Conservation (phyloP, 805 yeast species). For the Candida coquimbonensis region DNA sequence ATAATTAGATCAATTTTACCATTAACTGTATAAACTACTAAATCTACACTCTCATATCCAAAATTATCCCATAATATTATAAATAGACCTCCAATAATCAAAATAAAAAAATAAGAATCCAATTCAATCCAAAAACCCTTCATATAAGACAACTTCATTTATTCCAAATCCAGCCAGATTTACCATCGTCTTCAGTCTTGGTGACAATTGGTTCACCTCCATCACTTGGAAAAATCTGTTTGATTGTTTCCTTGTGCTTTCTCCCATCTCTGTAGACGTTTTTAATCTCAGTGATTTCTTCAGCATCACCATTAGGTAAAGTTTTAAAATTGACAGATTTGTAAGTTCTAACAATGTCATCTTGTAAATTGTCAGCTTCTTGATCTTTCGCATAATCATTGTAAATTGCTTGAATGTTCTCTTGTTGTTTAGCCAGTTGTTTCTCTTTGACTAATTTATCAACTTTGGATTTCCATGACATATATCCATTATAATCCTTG, state of each 20-base stretch:
- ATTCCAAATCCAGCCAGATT: conserved; percentile 20
- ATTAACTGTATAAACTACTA: no score
- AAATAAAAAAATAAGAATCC: not conserved
- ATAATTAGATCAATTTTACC: no score
- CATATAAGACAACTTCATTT: no score
- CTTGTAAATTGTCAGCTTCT: conserved; percentile 8
- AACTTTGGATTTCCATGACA: conserved; percentile 64
- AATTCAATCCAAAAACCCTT: not conserved
- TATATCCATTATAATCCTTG: conserved; percentile 52
- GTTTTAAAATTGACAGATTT: conserved; percentile 30
- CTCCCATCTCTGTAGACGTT: conserved; percentile 38
- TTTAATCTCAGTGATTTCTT: conserved; percentile 31
- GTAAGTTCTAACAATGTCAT: conserved; percentile 31
- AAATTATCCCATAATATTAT: no score
- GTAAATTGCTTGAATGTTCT: conserved; percentile 12
- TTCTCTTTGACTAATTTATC: conserved; percentile 35
- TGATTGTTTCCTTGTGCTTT: conserved; percentile 30
- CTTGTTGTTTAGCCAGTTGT: conserved; percentile 19
- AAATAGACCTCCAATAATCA: not conserved
- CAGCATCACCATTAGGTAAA: conserved; percentile 36
- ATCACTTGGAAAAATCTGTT: conserved; percentile 30
- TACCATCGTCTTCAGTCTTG: conserved; percentile 2
- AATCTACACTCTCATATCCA: no score
- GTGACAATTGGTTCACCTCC: conserved; percentile 29
- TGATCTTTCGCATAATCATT: conserved; percentile 22